Evolutionary conservation across 176 grass and related monocot genomes (phyloP), one percentile per base, ranked within the genome.

Genomic region (Poa annua): DNA sequence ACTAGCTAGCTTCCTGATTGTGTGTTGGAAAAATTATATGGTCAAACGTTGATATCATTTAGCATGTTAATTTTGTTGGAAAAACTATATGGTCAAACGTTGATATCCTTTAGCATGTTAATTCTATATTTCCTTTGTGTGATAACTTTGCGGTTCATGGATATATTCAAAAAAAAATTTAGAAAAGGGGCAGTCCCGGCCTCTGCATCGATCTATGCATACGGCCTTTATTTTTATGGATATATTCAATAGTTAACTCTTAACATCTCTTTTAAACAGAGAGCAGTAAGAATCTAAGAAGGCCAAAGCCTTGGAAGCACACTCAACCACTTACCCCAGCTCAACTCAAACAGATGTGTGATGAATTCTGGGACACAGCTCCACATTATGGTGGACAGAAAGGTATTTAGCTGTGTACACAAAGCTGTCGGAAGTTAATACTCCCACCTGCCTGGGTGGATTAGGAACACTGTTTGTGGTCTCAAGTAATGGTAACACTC

Each of bases 341-440:
- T 34, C 83, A 96, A 17, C 84, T 99, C 14, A 87, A 72, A 64
- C 87, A 92, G 79, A 94, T 94, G 96, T 78, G 96, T 73, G 96
- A 99, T 62, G 96, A 99, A 83, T 99, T 99, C 83, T 99, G 96
- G 96, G 96, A 99, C 60, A 96, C 96, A 11, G 85, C 91, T 77
- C 96, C 96, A 4, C 96, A 96, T 65, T 99, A 99, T 81, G 93
- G 96, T 87, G 96, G 96, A 75, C 89, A 88, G 63, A 99, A 99
- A 96, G 96, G 96, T 94, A 65, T 44, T 81, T 66, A 80, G 26
- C 32, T 75, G 4, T 35, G 72, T 45, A 60, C 33, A 4, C 20
- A 57, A 26, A 64, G 12, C 29, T 84, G 57, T 34, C 32, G 19
- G 41, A 54, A 71, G 35, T 24, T 45, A 50, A 26, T 68, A 1